Percentiles rank a stretch among this genome's conserved stretches.
Evolutionary conservation across 805 yeast genomes (phyloP).

Genomic region (Saccharomycopsis amapae): DNA sequence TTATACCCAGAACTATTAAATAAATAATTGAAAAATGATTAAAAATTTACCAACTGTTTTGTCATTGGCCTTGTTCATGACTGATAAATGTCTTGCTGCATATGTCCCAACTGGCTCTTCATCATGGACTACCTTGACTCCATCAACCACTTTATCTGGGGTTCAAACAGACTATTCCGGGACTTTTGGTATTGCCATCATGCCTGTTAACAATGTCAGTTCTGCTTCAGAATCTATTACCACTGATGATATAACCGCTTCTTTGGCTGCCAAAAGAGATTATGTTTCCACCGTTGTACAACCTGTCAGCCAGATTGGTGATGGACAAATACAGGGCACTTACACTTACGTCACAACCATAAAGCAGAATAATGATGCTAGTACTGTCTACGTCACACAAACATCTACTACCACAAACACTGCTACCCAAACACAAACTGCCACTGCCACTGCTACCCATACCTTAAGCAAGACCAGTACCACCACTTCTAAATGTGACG

Average conservation of each 20-base stretch:
- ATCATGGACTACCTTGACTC: conserved; percentile 37
- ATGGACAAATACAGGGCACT: conserved; percentile 25
- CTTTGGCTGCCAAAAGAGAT: conserved; percentile 23
- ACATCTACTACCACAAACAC: conserved; percentile 15
- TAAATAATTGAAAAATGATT: too few species aligned
- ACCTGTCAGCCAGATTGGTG: conserved; percentile 22
- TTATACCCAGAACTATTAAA: too few species aligned
- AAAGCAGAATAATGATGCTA: conserved; percentile 5
- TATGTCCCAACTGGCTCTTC: conserved; percentile 50
- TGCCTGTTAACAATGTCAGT: conserved; percentile 29
- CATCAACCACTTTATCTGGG: conserved; percentile 32
- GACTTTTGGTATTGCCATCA: conserved; percentile 37
- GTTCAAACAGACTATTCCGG: conserved; percentile 32
- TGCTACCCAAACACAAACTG: conserved; percentile 16
- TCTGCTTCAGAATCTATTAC: conserved; percentile 22
- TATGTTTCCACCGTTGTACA: conserved; percentile 24
- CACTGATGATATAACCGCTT: conserved; percentile 3
- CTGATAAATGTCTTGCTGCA: conserved; percentile 54
- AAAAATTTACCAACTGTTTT: too few species aligned
- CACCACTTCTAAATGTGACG: conserved; percentile 20
- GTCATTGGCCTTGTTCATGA: too few species aligned
- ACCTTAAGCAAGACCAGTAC: conserved; percentile 24
- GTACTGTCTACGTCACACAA: conserved; percentile 20
- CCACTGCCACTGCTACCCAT: conserved; percentile 15
- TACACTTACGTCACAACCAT: conserved; percentile 23